These are phyloP conservation scores for Phytophthora nicotianae DNA, from an alignment of 352 stramenopile species.

Conservation along the genomic window DNA sequence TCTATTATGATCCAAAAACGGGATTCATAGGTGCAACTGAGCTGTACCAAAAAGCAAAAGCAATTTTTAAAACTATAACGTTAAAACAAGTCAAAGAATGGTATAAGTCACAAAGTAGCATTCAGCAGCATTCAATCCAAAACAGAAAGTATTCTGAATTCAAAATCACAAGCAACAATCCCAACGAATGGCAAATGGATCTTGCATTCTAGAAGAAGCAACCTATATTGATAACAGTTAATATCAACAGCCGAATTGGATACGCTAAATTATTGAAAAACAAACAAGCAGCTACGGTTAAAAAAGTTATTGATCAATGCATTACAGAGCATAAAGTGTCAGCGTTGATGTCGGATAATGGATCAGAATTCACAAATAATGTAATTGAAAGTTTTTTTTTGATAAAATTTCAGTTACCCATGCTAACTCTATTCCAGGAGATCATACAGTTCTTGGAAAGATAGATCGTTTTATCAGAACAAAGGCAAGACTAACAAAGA, in stretches of 20 bases:
- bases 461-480: not conserved
- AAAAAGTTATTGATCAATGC: not conserved
- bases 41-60: too few relatives aligned
- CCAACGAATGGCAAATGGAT: not conserved
- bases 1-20: too few relatives aligned
- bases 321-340: not conserved
- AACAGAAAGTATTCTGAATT: not conserved
- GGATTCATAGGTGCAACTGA: too few relatives aligned
- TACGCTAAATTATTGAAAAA: not conserved
- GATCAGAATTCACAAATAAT: not conserved
- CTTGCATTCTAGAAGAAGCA: not conserved
- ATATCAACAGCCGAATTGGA: not conserved
- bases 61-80: not conserved
- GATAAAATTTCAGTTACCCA: not conserved
- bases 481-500: not conserved
- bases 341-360: not conserved
- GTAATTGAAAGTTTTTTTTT: not conserved
- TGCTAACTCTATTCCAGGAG: not conserved
- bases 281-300: not conserved
- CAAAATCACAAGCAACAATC: not conserved
- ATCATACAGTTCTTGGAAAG: not conserved
- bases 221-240: not conserved
- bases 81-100: slow-evolving; percentile 1
- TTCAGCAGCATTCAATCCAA: not conserved
- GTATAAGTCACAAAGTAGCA: not conserved